Conservation (phyloP, 345 rosid genomes). For the Xanthoceras sorbifolium region DNA sequence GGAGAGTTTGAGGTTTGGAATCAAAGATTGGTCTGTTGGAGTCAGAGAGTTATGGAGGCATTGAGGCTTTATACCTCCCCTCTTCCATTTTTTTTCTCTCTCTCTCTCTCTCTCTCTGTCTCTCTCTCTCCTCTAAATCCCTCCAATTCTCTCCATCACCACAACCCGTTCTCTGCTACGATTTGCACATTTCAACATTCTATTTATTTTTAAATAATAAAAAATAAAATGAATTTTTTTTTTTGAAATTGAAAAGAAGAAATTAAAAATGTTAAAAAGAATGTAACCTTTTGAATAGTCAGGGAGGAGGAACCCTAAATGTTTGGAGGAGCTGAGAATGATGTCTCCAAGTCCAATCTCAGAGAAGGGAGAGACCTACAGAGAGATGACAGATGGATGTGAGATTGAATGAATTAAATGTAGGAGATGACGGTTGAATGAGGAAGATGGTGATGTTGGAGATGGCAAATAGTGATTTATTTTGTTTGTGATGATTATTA, state of each 20-base stretch:
- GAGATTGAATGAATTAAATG: too few relatives aligned
- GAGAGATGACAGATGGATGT: background rate
- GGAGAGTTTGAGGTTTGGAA: constrained; percentile 27
- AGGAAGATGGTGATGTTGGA: too few relatives aligned
- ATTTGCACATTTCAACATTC: background rate
- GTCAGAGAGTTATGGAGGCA: constrained; percentile 44
- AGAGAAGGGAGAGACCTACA: background rate
- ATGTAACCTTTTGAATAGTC: background rate
- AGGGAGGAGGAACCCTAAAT: constrained; percentile 1
- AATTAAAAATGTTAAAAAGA: background rate
- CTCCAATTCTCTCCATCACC: background rate
- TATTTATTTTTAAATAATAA: background rate
- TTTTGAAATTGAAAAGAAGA: too few relatives aligned
- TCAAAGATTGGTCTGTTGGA: constrained; percentile 41
- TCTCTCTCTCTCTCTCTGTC: too few relatives aligned
- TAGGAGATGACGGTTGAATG: too few relatives aligned
- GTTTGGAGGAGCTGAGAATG: constrained; percentile 12
- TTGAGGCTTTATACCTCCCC: constrained; percentile 27
- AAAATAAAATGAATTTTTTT: background rate
- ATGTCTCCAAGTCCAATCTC: constrained; percentile 2
- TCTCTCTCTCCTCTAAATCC: background rate
- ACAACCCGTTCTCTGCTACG: background rate
- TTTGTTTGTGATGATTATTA: too few relatives aligned
- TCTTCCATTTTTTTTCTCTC: constrained; percentile 1
- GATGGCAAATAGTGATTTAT: too few relatives aligned